These are phyloP conservation scores for Solanum medicagineum DNA, from an alignment of 257 asterid species.

Conservation along the genomic window DNA sequence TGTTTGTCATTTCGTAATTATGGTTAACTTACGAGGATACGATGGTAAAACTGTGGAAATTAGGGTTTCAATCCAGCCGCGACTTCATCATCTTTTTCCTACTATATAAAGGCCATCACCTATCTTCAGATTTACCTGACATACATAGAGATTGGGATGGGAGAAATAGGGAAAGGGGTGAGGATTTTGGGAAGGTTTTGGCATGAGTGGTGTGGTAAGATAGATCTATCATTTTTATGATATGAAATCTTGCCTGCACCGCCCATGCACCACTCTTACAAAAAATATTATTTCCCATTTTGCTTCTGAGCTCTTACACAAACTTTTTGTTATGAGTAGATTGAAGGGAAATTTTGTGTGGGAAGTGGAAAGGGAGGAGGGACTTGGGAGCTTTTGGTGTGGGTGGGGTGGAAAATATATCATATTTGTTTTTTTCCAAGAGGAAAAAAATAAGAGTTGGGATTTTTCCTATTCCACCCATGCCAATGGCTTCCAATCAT, in stretches of 20 bases:
- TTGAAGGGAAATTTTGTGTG: background rate
- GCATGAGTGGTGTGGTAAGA: background rate
- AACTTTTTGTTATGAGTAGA: background rate
- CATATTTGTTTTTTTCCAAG: background rate
- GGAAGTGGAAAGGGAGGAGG: background rate
- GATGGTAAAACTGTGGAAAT: background rate
- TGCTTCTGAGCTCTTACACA: background rate
- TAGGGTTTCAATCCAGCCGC: background rate
- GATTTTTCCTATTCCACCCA: background rate
- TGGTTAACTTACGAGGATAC: background rate
- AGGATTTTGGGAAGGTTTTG: background rate
- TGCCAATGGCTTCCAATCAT: background rate
- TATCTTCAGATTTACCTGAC: accelerated
- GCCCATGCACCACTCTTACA: constrained; percentile 1
- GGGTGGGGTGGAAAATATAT: background rate
- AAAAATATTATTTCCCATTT: background rate
- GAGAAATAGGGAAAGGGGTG: background rate
- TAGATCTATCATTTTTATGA: background rate
- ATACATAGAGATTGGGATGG: no score
- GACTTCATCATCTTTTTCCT: background rate
- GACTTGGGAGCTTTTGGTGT: background rate
- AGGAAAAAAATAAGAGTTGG: background rate
- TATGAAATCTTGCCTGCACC: background rate
- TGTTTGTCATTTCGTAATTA: background rate
- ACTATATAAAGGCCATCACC: background rate